These are phyloP conservation scores for Cladorrhinum sp. DNA, from an alignment of 2,329 filamentous ascomycete species.

Conservation along the genomic window DNA sequence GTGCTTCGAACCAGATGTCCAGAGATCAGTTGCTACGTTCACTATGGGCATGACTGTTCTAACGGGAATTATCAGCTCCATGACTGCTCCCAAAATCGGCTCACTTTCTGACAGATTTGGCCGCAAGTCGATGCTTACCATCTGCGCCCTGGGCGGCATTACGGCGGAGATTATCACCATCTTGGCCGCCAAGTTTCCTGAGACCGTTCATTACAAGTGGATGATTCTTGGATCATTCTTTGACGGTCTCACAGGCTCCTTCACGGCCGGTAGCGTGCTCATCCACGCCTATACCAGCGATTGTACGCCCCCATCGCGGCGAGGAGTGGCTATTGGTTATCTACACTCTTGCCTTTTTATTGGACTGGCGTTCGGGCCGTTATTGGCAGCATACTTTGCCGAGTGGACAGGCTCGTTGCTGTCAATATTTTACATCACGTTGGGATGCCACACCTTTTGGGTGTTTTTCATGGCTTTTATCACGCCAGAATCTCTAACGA, in stretches of 20 bases:
- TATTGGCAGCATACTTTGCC: conserved; percentile 77
- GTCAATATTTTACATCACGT: conserved; percentile 78
- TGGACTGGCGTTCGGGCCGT: conserved; percentile 83
- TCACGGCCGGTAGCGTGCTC: conserved; percentile 74
- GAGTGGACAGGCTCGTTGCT: conserved; percentile 71
- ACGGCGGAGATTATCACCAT: conserved; percentile 74
- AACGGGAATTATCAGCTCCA: conserved; percentile 72
- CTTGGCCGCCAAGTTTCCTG: conserved; percentile 70
- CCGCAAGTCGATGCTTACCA: conserved; percentile 68
- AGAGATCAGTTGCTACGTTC: conserved; percentile 73
- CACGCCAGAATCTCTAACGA: conserved; percentile 81
- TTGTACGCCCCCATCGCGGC: conserved; percentile 74
- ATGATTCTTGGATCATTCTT: conserved; percentile 72
- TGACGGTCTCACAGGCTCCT: conserved; percentile 85
- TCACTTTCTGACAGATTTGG: conserved; percentile 85
- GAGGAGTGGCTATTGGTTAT: conserved; percentile 82
- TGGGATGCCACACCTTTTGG: conserved; percentile 71
- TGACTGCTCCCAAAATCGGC: conserved; percentile 80
- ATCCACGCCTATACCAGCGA: conserved; percentile 87
- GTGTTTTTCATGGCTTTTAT: conserved; percentile 67
- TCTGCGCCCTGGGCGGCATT: conserved; percentile 73
- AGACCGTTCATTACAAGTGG: conserved; percentile 71
- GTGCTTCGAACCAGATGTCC: conserved; percentile 76
- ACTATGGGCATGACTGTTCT: conserved; percentile 72
- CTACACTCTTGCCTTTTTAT: conserved; percentile 86